phyloP scores from a whole-genome alignment of 2,329 filamentous ascomycete genomes.

The Colletotrichum spaethianum region DNA sequence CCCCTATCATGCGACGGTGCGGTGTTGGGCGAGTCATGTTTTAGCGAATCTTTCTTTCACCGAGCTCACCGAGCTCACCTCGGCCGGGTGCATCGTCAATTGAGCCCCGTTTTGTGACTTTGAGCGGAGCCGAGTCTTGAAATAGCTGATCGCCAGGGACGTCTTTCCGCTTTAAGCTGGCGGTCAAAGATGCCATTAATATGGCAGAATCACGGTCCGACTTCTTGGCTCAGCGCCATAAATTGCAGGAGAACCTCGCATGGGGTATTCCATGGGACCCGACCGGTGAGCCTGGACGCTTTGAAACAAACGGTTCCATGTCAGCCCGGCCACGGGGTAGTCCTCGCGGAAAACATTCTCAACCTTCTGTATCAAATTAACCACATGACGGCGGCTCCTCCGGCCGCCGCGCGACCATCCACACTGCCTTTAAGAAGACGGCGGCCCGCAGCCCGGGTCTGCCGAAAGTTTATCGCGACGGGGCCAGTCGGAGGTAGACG shows the following conservation, averaged over 20 bases:
- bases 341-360: not conserved
- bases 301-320: not conserved
- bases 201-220: too few species aligned
- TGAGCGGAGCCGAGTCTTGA: not conserved
- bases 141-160: slow-evolving; percentile 13
- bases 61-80: not conserved
- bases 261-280: not conserved
- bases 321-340: not conserved
- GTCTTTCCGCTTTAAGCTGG: not conserved
- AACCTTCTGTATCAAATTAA: not conserved
- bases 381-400: not conserved
- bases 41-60: slow-evolving; percentile 15
- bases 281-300: not conserved
- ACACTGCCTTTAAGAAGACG: not conserved
- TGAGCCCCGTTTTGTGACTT: not conserved
- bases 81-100: too few species aligned
- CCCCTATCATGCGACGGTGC: not conserved
- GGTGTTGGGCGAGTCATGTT: slow-evolving; percentile 12
- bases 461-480: slow-evolving; percentile 11
- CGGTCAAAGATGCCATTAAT: not conserved
- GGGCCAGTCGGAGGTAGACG: slow-evolving; percentile 13
- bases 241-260: not conserved
- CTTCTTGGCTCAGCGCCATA: not conserved
- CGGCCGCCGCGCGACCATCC: not conserved
- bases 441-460: slow-evolving; percentile 8